Evolutionary conservation across 192 early-diverging fungal species (phyloP).

Genomic region (Backusella australiensis): DNA sequence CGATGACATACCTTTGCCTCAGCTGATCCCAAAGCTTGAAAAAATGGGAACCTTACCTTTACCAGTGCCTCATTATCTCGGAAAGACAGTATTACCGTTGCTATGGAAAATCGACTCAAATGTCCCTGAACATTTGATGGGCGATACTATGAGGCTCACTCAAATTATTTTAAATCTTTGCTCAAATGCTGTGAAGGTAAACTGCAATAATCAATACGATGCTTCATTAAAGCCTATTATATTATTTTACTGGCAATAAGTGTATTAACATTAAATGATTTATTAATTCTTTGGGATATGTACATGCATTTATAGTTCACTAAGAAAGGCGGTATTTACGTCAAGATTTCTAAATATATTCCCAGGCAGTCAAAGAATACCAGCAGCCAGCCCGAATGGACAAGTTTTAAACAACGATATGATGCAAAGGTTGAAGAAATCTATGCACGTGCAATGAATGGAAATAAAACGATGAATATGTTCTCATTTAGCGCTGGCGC

Average conservation of each 20-base stretch:
- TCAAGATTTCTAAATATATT: constrained; percentile 29
- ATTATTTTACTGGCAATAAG: neutral
- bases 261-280: neutral
- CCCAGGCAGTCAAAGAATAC: constrained; percentile 15
- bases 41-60: constrained; percentile 8
- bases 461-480: neutral
- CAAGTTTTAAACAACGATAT: constrained; percentile 31
- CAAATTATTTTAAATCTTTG: constrained; percentile 54
- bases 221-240: neutral
- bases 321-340: constrained; percentile 31
- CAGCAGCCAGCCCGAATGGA: neutral
- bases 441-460: constrained; percentile 23
- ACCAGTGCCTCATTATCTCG: neutral
- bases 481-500: constrained; percentile 10
- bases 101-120: constrained; percentile 50
- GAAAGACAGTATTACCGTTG: constrained; percentile 39
- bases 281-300: neutral
- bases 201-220: neutral
- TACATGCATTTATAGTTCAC: constrained; percentile 28
- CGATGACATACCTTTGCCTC: constrained; percentile 22
- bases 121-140: constrained; percentile 51
- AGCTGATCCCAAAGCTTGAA: constrained; percentile 17
- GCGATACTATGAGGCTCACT: constrained; percentile 49
- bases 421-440: constrained; percentile 37
- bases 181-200: constrained; percentile 55